These are phyloP conservation scores for Lyophyllum atratum DNA, from an alignment of 768 basidiomycete genomes.

Conservation along the genomic window DNA sequence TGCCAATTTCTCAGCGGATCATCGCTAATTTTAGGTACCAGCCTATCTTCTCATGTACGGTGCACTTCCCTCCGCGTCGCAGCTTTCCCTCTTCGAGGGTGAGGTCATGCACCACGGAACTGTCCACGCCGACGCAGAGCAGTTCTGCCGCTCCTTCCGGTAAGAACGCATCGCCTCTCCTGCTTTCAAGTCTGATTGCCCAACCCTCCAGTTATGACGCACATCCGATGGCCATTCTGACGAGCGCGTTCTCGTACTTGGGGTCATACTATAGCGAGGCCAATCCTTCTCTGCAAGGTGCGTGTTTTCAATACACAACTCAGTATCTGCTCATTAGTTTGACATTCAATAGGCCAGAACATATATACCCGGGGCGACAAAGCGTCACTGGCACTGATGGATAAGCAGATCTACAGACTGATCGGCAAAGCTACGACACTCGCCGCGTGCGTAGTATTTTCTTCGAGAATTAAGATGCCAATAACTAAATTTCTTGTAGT, in stretches of 20 bases:
- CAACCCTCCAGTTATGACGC: conserved; percentile 71
- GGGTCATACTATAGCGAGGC: conserved; percentile 88
- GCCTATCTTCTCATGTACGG: conserved; percentile 92
- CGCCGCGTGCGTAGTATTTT: conserved; percentile 61
- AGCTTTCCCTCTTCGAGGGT: conserved; percentile 63
- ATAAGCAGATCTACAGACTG: conserved; percentile 88
- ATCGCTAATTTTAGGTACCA: conserved; percentile 11
- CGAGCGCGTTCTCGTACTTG: conserved; percentile 84
- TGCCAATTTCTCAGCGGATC: background rate
- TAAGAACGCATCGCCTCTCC: conserved; percentile 20
- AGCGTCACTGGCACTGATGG: conserved; percentile 76
- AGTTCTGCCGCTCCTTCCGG: conserved; percentile 72
- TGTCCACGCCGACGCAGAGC: conserved; percentile 67
- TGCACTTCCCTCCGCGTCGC: conserved; percentile 62
- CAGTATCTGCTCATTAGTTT: background rate
- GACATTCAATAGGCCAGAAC: conserved; percentile 59
- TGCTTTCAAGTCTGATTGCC: background rate
- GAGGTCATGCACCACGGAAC: conserved; percentile 81
- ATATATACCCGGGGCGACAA: conserved; percentile 71
- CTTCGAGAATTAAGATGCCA: background rate
- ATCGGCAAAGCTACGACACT: conserved; percentile 89
- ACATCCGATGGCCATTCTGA: conserved; percentile 90
- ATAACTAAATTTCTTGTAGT: conserved; percentile 32
- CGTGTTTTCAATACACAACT: background rate
- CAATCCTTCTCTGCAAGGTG: conserved; percentile 85